Percentiles rank a stretch among this genome's conserved stretches.
Conservation (phyloP, 2,329 filamentous ascomycete species). For the Apiospora saccharicola region DNA sequence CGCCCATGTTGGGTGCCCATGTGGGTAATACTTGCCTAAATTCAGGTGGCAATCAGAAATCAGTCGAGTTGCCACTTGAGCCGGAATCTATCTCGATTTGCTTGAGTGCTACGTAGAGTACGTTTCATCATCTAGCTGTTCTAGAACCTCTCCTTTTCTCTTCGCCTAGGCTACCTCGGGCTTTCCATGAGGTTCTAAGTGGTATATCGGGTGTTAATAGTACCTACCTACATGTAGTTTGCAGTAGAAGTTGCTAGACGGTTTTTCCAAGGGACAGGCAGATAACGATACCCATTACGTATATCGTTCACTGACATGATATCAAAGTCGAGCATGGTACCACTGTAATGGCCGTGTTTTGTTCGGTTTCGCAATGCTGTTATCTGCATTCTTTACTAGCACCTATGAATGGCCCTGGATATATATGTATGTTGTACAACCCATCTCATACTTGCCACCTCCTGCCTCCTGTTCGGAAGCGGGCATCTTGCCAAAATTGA, state of each 20-base stretch:
- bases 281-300: not conserved
- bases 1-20: not conserved
- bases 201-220: not conserved
- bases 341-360: not conserved
- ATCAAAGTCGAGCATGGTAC: not conserved
- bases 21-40: too few relatives aligned
- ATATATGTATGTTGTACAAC: slow-evolving; percentile 8
- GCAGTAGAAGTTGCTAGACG: not conserved
- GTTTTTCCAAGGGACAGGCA: not conserved
- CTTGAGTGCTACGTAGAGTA: too few relatives aligned
- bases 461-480: not conserved
- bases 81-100: too few relatives aligned
- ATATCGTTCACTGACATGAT: not conserved
- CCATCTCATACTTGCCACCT: not conserved
- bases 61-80: not conserved
- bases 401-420: too few relatives aligned
- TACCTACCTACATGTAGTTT: not conserved
- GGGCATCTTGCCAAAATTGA: not conserved
- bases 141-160: not conserved
- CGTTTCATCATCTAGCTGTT: not conserved
- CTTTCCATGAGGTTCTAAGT: not conserved
- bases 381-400: not conserved
- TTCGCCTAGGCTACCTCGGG: not conserved
- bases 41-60: not conserved
- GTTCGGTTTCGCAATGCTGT: not conserved